Conservation (phyloP, 1,284 basidiomycete genomes). For the Ustilago trichophora region DNA sequence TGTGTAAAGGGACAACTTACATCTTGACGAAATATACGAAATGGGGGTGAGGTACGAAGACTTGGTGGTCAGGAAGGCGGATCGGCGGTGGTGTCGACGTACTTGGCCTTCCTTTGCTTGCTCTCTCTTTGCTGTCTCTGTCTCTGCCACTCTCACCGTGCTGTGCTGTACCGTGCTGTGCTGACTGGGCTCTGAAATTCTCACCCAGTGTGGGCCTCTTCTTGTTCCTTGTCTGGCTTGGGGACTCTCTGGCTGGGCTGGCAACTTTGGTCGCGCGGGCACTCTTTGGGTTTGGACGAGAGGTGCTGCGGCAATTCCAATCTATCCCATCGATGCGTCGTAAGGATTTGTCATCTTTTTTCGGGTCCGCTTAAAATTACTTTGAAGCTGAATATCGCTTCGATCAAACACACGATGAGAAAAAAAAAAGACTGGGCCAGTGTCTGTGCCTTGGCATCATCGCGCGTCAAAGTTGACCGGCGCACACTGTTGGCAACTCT, state of each 20-base stretch:
- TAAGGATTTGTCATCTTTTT: conserved; percentile 12
- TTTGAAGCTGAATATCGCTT: background rate
- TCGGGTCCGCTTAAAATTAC: conserved; percentile 15
- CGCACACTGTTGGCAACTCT: too few relatives aligned
- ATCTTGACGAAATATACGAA: conserved; percentile 48
- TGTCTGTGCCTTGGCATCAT: conserved; percentile 6
- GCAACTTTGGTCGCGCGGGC: too few relatives aligned
- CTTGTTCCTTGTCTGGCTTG: too few relatives aligned
- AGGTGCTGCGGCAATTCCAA: conserved; percentile 48
- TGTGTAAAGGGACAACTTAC: too few relatives aligned
- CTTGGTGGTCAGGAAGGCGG: conserved; percentile 40
- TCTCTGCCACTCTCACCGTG: conserved; percentile 1
- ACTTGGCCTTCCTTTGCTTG: conserved; percentile 13
- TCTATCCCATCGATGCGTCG: background rate
- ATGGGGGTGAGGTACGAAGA: conserved; percentile 33
- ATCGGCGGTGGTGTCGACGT: conserved; percentile 26
- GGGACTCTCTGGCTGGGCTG: too few relatives aligned
- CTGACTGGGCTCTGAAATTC: too few relatives aligned
- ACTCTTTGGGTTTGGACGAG: too few relatives aligned
- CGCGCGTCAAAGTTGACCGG: conserved; percentile 22
- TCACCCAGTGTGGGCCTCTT: too few relatives aligned
- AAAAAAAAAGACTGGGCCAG: too few relatives aligned
- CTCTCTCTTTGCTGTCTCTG: background rate
- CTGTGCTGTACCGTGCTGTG: too few relatives aligned
- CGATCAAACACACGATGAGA: conserved; percentile 12